Evolutionary conservation across 495 filamentous ascomycete species (phyloP).

Genomic region (Tuber microsphaerosporum): DNA sequence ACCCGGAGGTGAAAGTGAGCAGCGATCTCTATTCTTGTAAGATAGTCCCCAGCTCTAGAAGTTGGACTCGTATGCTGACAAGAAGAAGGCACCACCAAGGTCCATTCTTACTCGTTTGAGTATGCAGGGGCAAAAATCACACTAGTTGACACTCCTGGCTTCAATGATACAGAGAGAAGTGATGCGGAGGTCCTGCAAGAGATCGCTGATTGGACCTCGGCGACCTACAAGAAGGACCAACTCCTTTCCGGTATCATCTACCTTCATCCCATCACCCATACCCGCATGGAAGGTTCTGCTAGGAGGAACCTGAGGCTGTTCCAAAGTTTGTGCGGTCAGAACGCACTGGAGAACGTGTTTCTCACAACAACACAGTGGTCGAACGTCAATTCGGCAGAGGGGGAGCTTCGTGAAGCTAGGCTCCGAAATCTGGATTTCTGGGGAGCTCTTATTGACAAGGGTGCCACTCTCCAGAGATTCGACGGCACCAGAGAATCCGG

Average conservation of each 20-base stretch:
- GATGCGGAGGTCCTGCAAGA: constrained; percentile 45
- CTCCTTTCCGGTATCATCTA: constrained; percentile 45
- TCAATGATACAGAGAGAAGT: constrained; percentile 46
- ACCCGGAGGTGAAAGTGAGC: constrained; percentile 28
- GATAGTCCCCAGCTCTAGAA: background rate
- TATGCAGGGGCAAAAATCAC: constrained; percentile 30
- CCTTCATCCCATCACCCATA: constrained; percentile 47
- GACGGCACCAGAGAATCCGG: constrained; percentile 40
- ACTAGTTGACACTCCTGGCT: constrained; percentile 51
- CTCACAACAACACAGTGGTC: constrained; percentile 49
- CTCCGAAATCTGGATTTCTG: constrained; percentile 45
- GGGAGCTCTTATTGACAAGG: constrained; percentile 41
- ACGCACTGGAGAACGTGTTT: constrained; percentile 43
- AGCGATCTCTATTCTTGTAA: constrained; percentile 32
- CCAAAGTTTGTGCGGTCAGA: constrained; percentile 44
- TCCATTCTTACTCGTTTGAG: constrained; percentile 13
- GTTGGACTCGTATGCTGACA: background rate
- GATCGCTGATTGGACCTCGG: constrained; percentile 40
- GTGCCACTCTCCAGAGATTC: constrained; percentile 35
- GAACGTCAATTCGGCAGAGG: constrained; percentile 10
- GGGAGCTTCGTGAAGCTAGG: constrained; percentile 41
- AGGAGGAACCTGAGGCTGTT: constrained; percentile 46
- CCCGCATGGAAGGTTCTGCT: constrained; percentile 44
- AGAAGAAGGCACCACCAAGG: constrained; percentile 25
- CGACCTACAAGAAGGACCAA: constrained; percentile 30